Evolutionary conservation across 352 stramenopile genomes (phyloP), one percentile per base, ranked within the genome.

Genomic region (Phytophthora sojae): DNA sequence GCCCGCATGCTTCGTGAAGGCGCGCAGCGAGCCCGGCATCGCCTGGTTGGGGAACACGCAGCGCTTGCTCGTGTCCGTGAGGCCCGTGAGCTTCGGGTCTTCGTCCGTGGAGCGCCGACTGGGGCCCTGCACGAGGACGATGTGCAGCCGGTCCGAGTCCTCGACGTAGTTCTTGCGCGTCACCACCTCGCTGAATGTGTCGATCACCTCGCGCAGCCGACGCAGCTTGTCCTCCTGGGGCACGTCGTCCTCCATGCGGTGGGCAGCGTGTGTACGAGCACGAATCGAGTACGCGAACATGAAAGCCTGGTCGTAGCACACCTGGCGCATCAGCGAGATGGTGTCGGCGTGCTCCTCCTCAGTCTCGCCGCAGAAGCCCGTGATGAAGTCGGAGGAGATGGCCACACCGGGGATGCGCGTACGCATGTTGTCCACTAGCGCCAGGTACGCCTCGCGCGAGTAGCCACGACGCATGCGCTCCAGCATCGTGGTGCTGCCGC

Each of bases 351-450:
- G 98, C 62, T 99, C 98, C 26, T 93, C 83, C 50, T 99, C 96
- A 0, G 97, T 99, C 83, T 99, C 98, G 30, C 95, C 97, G 79
- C 98, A 99, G 79, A 99, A 99, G 42, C 98, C 98, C 25, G 96
- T 77, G 73, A 99, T 99, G 58, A 99, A 99, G 83, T 99, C 98
- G 15, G 93, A 98, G 6, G 90, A 98, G 50, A 98, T 86, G 44
- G 88, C 84, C 6, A 96, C 87, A 42, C 90, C 88, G n/a, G 90
- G 89, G 44, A 97, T 83, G 58, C 80, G 82, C 47, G 83, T 50
- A 29, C 91, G 86, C 69, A 99, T 98, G 69, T 97, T 92, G 66
- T 98, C 86, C 42, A 99, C 95, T 2, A 99, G 86, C 32, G 89
- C 78, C 39, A 99, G 71, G 76, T 99, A 99, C n/a, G 95, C 96